Evolutionary conservation across 805 yeast genomes (phyloP), one percentile per base, ranked within the genome.

Genomic region (Lachancea dasiensis): DNA sequence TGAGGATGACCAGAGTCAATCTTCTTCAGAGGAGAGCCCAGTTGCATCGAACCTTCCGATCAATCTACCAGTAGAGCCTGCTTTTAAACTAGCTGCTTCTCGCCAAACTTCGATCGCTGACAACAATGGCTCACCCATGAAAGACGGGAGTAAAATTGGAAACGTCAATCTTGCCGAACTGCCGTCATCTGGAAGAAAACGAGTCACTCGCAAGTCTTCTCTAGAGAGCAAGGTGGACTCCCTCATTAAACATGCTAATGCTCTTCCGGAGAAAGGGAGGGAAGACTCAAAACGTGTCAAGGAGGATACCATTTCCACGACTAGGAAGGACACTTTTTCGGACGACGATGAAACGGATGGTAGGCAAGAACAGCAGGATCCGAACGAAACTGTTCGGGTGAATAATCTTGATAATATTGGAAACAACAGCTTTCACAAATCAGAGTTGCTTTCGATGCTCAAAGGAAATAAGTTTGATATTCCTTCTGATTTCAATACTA

Each of bases 51-150:
- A 13, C 6, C 16, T 3, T 8, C 38, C 31, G 13, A 31, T 10
- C 8, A 18, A 24, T 4, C 26, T 27, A 7, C 34, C 15, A 5
- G 24, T 37, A 5, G 37, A 34, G 19, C 37, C 30, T 15, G 29
- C 25, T 2, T 7, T 23, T 3, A 38, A 28, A 16, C 14, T 29
- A 10, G 27, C 44, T 3, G 39, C 41, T 23, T 49, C 48, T 19
- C 49, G 58, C 20, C 52, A 54, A 40, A 56, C 58, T n/a, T 51
- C 61, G 0, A 54, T 58, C 27, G 62, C 62, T 13, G 59, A 57
- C 36, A 54, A 52, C 31, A 55, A 50, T 31, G 60, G 56, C 3
- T 55, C 61, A 1, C 60, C 61, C 3, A 52, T 52, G 6, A 51
- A 51, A 24, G 50, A 48, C 18, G 52, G 48, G 9, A 45, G 34